phyloP scores from a whole-genome alignment of 164 flowering plant species.

The Tetracentron sinense region DNA sequence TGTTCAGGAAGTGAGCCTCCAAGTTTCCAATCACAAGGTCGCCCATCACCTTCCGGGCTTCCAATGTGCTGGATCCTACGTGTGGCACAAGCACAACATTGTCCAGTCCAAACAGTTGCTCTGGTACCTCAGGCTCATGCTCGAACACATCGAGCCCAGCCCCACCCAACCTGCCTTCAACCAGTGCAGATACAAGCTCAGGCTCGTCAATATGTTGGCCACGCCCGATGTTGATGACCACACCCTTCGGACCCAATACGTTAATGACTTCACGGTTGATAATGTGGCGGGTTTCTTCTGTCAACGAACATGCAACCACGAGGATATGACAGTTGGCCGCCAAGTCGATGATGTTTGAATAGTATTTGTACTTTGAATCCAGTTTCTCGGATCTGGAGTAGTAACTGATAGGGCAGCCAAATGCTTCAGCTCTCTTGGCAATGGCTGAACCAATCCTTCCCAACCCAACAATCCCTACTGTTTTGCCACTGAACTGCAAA shows the following conservation, averaged over 20 bases:
- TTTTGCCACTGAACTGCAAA: constrained; percentile 65
- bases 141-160: constrained; percentile 69
- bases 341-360: constrained; percentile 49
- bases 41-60: constrained; percentile 43
- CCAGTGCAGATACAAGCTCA: constrained; percentile 57
- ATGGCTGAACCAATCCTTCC: constrained; percentile 85
- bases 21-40: constrained; percentile 47
- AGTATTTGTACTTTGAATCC: constrained; percentile 49
- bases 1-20: constrained; percentile 47
- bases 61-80: constrained; percentile 44
- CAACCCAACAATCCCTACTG: constrained; percentile 74
- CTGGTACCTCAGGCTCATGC: constrained; percentile 48
- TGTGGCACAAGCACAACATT: constrained; percentile 53
- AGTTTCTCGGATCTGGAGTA: constrained; percentile 57
- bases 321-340: constrained; percentile 63
- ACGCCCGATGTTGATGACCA: constrained; percentile 43
- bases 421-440: constrained; percentile 81
- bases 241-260: constrained; percentile 67
- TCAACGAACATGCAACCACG: constrained; percentile 65
- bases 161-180: constrained; percentile 58
- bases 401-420: constrained; percentile 65
- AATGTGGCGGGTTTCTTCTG: constrained; percentile 67
- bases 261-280: constrained; percentile 69
- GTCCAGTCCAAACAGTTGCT: constrained; percentile 36
- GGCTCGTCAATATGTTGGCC: constrained; percentile 53